A percentile compares a stretch with the other conserved stretches of the same genome.
phyloP scores from a whole-genome alignment of 257 asterid species.

The Asclepias syriaca region DNA sequence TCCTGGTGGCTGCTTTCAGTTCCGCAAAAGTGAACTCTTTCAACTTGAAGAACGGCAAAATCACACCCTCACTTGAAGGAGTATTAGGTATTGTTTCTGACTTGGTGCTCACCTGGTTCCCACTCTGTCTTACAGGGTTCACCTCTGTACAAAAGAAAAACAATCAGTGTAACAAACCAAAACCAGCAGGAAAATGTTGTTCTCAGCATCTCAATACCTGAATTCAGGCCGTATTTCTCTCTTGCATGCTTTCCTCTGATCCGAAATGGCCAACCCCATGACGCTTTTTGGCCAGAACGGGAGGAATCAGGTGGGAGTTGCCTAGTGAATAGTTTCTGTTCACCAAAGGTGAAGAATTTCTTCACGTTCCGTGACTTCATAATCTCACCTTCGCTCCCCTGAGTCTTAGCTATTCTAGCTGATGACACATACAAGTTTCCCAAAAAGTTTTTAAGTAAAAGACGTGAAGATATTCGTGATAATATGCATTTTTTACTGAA shows the following conservation, averaged over 20 bases:
- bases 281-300: neutral
- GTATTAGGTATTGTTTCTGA: conserved; percentile 53
- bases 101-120: too few relatives aligned
- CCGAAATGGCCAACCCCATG: neutral
- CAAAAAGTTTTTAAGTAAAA: neutral
- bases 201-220: neutral
- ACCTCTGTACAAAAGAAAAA: too few relatives aligned
- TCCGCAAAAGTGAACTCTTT: conserved; percentile 61
- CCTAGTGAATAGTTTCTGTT: conserved; percentile 66
- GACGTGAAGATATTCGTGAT: neutral
- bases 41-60: conserved; percentile 71
- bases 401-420: conserved; percentile 59
- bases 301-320: conserved; percentile 57
- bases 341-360: conserved; percentile 51
- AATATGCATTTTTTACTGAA: neutral
- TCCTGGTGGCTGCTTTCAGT: conserved; percentile 73
- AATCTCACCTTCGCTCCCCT: conserved; percentile 83
- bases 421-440: conserved; percentile 25
- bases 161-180: too few relatives aligned
- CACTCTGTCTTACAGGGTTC: too few relatives aligned
- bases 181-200: too few relatives aligned
- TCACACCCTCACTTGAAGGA: conserved; percentile 79
- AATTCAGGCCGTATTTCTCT: neutral
- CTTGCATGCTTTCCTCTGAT: neutral
- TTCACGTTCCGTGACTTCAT: conserved; percentile 72